Conservation (phyloP, 768 basidiomycete genomes). For the Agaricus subrufescens region DNA sequence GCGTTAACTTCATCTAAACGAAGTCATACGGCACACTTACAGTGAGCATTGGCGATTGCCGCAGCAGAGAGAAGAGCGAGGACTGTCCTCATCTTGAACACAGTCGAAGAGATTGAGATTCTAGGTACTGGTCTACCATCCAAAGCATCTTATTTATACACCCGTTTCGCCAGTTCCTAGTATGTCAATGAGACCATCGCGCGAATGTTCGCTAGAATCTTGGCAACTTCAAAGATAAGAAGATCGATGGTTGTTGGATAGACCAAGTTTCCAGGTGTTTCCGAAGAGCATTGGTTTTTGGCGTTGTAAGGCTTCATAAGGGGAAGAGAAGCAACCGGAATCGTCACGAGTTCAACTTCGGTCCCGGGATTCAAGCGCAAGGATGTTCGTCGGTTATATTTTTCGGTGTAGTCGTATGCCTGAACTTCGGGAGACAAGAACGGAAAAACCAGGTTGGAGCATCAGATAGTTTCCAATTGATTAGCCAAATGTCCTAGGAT, state of each 20-base stretch:
- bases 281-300: neutral
- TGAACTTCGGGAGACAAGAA: slow-evolving; percentile 12
- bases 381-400: slow-evolving; percentile 13
- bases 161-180: neutral
- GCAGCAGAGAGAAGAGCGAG: slow-evolving; percentile 29
- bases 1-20: neutral
- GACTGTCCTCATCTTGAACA: slow-evolving; percentile 30
- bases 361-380: slow-evolving; percentile 13
- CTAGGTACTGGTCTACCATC: neutral
- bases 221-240: neutral
- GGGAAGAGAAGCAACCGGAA: neutral
- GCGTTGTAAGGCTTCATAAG: neutral
- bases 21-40: neutral
- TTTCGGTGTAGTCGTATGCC: slow-evolving; percentile 2
- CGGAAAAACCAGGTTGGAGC: slow-evolving; percentile 8
- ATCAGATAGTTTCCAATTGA: neutral
- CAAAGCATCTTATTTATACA: slow-evolving; percentile 1
- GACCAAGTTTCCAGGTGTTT: neutral
- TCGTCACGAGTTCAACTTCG: neutral
- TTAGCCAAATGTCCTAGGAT: neutral
- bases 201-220: slow-evolving; percentile 3
- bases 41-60: slow-evolving; percentile 37
- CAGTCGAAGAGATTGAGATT: neutral
- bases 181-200: neutral
- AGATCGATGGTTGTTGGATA: neutral